These are phyloP conservation scores for Halophytophthora polymorphica DNA, from an alignment of 352 stramenopile genomes.

Conservation along the genomic window DNA sequence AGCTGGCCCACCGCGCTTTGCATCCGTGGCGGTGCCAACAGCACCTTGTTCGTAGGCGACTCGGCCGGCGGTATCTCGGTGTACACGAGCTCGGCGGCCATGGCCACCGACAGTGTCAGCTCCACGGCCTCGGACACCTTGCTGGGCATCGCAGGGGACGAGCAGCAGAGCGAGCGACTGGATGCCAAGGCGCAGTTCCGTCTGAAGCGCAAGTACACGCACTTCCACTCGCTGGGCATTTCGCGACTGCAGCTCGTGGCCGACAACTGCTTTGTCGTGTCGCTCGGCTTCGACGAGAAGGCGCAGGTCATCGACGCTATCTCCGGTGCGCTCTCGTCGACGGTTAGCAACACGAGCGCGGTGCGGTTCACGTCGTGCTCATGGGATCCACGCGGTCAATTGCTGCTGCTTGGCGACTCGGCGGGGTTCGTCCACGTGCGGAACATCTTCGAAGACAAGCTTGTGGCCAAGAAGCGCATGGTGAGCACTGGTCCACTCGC, in stretches of 20 bases:
- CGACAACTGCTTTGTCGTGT: constrained; percentile 72
- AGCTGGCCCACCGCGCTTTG: constrained; percentile 60
- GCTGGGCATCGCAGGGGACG: constrained; percentile 13
- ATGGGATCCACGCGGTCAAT: constrained; percentile 49
- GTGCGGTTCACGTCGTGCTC: constrained; percentile 55
- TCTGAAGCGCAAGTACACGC: constrained; percentile 54
- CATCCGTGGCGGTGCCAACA: constrained; percentile 38
- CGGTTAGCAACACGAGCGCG: constrained; percentile 44
- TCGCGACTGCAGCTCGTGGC: constrained; percentile 49
- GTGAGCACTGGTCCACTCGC: constrained; percentile 9
- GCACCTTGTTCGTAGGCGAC: constrained; percentile 61
- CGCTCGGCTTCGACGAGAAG: constrained; percentile 72
- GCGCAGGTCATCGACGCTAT: constrained; percentile 69
- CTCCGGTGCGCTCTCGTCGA: constrained; percentile 49
- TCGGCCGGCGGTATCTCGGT: constrained; percentile 58
- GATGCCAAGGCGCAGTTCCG: constrained; percentile 41
- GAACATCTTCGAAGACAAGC: constrained; percentile 67
- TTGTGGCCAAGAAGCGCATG: constrained; percentile 39
- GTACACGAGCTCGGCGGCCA: constrained; percentile 26
- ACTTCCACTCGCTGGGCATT: constrained; percentile 68
- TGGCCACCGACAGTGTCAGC: not conserved
- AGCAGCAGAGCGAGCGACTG: constrained; percentile 6
- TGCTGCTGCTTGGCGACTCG: constrained; percentile 54
- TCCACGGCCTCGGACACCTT: constrained; percentile 1
- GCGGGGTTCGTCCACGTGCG: constrained; percentile 54